Conservation (phyloP, 768 basidiomycete species). For the Pholiota molesta region DNA sequence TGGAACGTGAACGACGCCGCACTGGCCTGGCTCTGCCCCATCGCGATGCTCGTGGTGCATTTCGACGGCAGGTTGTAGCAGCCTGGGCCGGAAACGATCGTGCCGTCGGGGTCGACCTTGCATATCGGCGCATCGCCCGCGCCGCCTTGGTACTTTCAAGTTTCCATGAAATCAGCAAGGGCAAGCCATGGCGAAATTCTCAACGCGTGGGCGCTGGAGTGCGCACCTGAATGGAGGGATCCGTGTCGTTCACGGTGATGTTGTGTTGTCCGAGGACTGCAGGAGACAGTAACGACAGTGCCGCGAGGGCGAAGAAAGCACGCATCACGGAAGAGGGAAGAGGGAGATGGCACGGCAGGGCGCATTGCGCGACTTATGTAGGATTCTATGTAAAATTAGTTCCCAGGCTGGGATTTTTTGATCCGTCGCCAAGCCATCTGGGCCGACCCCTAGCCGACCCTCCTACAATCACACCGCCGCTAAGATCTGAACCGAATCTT, state of each 20-base stretch:
- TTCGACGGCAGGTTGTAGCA: too few relatives aligned
- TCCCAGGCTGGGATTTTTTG: not conserved
- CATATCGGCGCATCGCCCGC: not conserved
- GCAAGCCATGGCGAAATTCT: too few relatives aligned
- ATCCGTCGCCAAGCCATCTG: not conserved
- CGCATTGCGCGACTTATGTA: too few relatives aligned
- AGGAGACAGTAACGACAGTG: not conserved
- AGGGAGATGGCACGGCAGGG: not conserved
- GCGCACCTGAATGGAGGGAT: conserved; percentile 13
- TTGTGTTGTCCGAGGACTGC: conserved; percentile 9
- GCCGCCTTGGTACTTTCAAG: not conserved
- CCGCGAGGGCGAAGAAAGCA: not conserved
- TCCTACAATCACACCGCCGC: not conserved
- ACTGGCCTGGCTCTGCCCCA: too few relatives aligned
- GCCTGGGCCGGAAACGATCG: not conserved
- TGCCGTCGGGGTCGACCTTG: not conserved
- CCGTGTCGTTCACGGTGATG: conserved; percentile 12
- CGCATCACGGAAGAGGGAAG: not conserved
- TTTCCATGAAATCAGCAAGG: not conserved
- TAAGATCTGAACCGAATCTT: too few relatives aligned
- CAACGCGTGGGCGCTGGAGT: too few relatives aligned
- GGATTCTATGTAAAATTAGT: not conserved
- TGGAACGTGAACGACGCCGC: too few relatives aligned
- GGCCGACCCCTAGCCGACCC: not conserved
- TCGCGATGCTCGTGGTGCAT: too few relatives aligned